Evolutionary conservation across 352 stramenopile genomes (phyloP).

Genomic region (Pythium insidiosum): DNA sequence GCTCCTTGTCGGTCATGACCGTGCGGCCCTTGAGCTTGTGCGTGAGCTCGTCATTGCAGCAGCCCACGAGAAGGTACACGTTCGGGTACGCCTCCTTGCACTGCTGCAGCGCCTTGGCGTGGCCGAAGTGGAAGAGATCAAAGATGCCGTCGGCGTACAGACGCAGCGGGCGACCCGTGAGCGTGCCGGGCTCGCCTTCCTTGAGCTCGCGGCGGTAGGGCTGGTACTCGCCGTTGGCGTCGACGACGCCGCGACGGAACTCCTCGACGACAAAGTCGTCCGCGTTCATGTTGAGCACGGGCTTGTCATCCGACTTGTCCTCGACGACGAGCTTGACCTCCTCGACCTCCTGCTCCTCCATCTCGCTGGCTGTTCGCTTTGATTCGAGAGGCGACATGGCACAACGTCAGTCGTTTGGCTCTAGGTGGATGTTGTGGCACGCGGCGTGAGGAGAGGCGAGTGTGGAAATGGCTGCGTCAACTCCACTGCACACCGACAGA

Average conservation of each 20-base stretch:
- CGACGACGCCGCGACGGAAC: slow-evolving; percentile 12
- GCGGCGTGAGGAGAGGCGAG: too few relatives aligned
- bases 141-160: slow-evolving; percentile 88
- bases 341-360: slow-evolving; percentile 11
- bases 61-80: slow-evolving; percentile 79
- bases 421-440: too few relatives aligned
- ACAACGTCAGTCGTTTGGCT: too few relatives aligned
- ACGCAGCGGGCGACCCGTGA: slow-evolving; percentile 66
- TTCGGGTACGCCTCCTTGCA: slow-evolving; percentile 85
- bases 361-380: slow-evolving; percentile 15
- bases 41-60: slow-evolving; percentile 81
- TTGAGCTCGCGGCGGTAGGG: slow-evolving; percentile 49
- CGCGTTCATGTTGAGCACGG: slow-evolving; percentile 6
- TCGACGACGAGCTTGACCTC: slow-evolving; percentile 13
- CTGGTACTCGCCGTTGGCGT: slow-evolving; percentile 28
- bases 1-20: slow-evolving; percentile 83
- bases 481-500: too few relatives aligned
- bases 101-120: slow-evolving; percentile 83
- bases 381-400: not conserved
- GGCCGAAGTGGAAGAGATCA: slow-evolving; percentile 86
- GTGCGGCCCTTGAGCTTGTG: slow-evolving; percentile 84
- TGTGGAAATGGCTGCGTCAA: too few relatives aligned
- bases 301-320: slow-evolving; percentile 8
- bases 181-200: slow-evolving; percentile 61
- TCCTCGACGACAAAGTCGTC: too few relatives aligned